These are phyloP conservation scores for Geosiphon pyriformis DNA, from an alignment of 192 early-diverging fungal genomes.

Conservation along the genomic window DNA sequence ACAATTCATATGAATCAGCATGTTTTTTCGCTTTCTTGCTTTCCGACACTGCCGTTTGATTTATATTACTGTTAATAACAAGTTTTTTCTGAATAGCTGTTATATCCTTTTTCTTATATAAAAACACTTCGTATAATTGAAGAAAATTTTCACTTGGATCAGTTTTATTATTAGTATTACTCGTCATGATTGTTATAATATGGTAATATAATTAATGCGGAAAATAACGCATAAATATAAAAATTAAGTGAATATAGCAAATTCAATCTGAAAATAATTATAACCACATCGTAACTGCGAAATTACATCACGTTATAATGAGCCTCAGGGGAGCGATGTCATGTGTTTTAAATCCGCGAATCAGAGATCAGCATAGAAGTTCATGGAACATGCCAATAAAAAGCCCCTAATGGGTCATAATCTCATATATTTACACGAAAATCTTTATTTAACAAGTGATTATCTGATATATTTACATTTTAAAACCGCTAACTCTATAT, in stretches of 20 bases:
- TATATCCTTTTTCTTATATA: constrained; percentile 16
- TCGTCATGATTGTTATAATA: constrained; percentile 16
- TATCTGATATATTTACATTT: no score
- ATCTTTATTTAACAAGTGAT: no score
- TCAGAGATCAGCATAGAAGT: constrained; percentile 1
- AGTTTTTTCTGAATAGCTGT: constrained; percentile 18
- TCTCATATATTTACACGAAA: no score
- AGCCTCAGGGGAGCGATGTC: constrained; percentile 8
- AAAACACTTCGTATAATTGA: constrained; percentile 3
- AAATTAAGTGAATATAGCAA: constrained; percentile 19
- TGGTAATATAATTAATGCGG: constrained; percentile 11
- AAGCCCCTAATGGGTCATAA: background rate
- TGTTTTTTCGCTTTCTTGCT: constrained; percentile 14
- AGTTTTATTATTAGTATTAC: constrained; percentile 15
- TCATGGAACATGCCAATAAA: no score
- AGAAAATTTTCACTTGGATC: constrained; percentile 7
- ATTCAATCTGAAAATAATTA: constrained; percentile 17
- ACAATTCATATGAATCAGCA: constrained; percentile 13
- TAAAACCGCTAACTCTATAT: no score
- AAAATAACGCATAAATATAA: constrained; percentile 15
- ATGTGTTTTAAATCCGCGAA: constrained; percentile 9
- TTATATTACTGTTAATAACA: constrained; percentile 18
- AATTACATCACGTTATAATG: constrained; percentile 6
- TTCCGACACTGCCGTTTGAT: constrained; percentile 7
- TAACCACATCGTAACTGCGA: no score